Conservation (phyloP, 1,284 basidiomycete genomes). For the Chalciporus sp. region DNA sequence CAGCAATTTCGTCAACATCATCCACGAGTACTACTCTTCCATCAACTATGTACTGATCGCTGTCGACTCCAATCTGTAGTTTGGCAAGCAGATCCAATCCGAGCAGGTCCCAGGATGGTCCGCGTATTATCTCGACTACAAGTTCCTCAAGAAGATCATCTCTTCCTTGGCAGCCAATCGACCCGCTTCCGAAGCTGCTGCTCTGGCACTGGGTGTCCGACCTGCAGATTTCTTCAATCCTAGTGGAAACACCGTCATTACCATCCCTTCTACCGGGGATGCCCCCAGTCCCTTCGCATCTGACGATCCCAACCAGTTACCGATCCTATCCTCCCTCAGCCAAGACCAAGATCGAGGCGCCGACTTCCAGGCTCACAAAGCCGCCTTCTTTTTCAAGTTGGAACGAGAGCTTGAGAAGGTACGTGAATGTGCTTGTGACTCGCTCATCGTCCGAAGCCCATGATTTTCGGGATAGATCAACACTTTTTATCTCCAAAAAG, state of each 20-base stretch:
- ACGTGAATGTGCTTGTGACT: constrained; percentile 17
- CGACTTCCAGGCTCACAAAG: constrained; percentile 91
- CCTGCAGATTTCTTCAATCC: constrained; percentile 58
- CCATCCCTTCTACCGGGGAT: constrained; percentile 14
- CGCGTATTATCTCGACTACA: constrained; percentile 96
- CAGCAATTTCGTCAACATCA: constrained; percentile 3
- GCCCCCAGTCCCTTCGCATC: constrained; percentile 15
- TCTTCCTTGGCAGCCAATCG: constrained; percentile 94
- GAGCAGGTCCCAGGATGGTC: constrained; percentile 99
- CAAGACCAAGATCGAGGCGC: constrained; percentile 71
- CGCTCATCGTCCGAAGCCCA: constrained; percentile 1
- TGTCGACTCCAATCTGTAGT: constrained; percentile 52
- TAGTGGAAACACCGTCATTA: constrained; percentile 11
- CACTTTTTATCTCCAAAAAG: constrained; percentile 98
- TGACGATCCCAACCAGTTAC: constrained; percentile 45
- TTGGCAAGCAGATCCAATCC: constrained; percentile 97
- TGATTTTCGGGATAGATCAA: constrained; percentile 74
- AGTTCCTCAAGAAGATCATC: constrained; percentile 97
- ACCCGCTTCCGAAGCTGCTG: constrained; percentile 86
- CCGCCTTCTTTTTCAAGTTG: constrained; percentile 99
- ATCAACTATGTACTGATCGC: not conserved
- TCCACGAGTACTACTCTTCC: not conserved
- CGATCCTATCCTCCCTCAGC: constrained; percentile 59
- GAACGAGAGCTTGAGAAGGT: constrained; percentile 98
- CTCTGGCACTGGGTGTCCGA: constrained; percentile 82